Evolutionary conservation across 371 early-diverging fungal species (phyloP), one percentile per base, ranked within the genome.

Genomic region (Lichtheimia hyalospora): DNA sequence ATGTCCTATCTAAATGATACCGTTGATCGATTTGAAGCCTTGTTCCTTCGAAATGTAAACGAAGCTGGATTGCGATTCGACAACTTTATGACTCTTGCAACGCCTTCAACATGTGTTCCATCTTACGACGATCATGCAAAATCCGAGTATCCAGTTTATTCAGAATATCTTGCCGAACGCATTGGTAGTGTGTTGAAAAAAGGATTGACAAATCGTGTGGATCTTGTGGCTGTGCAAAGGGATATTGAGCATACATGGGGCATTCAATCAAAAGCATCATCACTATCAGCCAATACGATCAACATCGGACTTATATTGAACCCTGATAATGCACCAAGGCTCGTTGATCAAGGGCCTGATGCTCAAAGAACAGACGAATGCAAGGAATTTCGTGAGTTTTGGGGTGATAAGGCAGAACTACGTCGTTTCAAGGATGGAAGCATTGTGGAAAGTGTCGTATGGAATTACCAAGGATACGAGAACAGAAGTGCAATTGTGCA

Each of bases 391-490:
- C 79, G 87, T 15, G 61, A 77, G 21, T 79, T 96, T 34, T 96
- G 96, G 96, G 96, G 96, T 12, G 70, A 75, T 46, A 88, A 88
- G 61, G 83, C 93, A 2, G 93, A 94, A 59, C 65, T 92, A 16
- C 84, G 96, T 57, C 88, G 95, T 14, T 96, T 95, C 82, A 86
- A 92, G 62, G 93, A 96, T 65, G 95, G 95, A 28, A 85, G 86
- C 49, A 92, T 95, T 68, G 54, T 84, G 5, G 91, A 93, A 67
- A 84, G 87, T 75, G 94, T 93, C 14, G 89, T 94, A 0, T 95
- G 89, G 88, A 79, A 88, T 60, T 71, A 76, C 6, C 83, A 83
- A 55, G 89, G 89, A n/a, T 83, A 84, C 15, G 85, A 93, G 53
- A 82, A 83, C 28, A 84, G 92, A 10, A 81, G 85, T n/a, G 60